These are phyloP conservation scores for Crotalaria pallida DNA, from an alignment of 306 rosid genomes.

Conservation along the genomic window DNA sequence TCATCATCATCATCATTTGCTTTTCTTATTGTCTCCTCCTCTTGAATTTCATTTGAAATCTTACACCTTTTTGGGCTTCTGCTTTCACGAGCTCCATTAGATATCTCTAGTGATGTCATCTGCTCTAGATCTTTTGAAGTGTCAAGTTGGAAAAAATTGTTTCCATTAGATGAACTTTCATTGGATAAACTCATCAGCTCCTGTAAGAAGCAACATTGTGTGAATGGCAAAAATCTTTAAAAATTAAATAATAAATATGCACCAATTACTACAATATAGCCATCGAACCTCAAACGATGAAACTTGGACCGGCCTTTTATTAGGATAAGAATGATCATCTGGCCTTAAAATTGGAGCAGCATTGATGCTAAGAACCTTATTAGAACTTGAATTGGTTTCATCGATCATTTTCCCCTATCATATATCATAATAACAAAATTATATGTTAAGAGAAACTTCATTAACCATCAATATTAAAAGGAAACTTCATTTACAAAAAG, in stretches of 20 bases:
- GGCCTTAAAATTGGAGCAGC: constrained; percentile 16
- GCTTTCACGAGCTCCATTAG: constrained; percentile 21
- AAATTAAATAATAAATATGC: not conserved
- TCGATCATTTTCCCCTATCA: not conserved
- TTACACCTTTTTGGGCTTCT: constrained; percentile 26
- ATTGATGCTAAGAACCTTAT: not conserved
- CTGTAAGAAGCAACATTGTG: constrained; percentile 9
- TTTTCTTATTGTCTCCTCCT: constrained; percentile 18
- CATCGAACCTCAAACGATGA: constrained; percentile 26
- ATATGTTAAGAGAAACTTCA: not conserved
- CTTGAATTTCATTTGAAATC: constrained; percentile 7
- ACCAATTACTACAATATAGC: not conserved
- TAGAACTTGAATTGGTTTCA: constrained; percentile 18
- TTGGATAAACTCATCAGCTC: constrained; percentile 50
- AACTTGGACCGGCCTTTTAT: too few species aligned
- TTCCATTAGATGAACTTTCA: constrained; percentile 51
- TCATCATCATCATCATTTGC: constrained; percentile 3
- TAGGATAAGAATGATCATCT: too few species aligned
- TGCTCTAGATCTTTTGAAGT: not conserved
- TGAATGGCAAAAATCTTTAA: not conserved
- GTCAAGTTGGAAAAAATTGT: constrained; percentile 10
- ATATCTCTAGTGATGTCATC: constrained; percentile 2
- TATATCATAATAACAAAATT: not conserved
- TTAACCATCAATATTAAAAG: not conserved
- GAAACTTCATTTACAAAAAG: not conserved